Conservation (phyloP, 2,329 filamentous ascomycete species). For the Ilyonectria mors-panacis region DNA sequence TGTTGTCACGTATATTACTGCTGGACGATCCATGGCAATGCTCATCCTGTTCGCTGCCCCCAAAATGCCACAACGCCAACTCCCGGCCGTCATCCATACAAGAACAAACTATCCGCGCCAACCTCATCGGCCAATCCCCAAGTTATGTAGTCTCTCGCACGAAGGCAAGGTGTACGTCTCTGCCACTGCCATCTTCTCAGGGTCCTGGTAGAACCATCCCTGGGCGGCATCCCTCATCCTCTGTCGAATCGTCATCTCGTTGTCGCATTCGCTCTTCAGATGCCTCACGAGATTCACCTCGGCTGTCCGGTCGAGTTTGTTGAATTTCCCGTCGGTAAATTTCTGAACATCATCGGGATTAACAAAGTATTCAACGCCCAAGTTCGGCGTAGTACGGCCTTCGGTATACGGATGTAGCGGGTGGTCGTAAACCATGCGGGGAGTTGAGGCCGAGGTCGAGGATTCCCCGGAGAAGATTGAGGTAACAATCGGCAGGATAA, state of each 20-base stretch:
- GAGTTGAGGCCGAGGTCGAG: conserved; percentile 62
- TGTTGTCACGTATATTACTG: conserved; percentile 19
- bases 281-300: conserved; percentile 80
- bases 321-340: conserved; percentile 78
- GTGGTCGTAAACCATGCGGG: conserved; percentile 82
- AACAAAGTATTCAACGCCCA: conserved; percentile 87
- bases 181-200: conserved; percentile 83
- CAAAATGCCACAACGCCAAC: conserved; percentile 50
- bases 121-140: conserved; percentile 52
- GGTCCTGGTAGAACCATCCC: conserved; percentile 89
- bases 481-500: conserved; percentile 86
- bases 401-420: conserved; percentile 80
- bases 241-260: conserved; percentile 76
- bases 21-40: conserved; percentile 18
- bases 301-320: conserved; percentile 81
- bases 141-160: conserved; percentile 65
- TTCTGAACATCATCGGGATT: conserved; percentile 83
- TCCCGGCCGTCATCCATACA: conserved; percentile 43
- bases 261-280: conserved; percentile 80
- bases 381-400: conserved; percentile 77
- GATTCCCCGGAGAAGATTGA: conserved; percentile 77
- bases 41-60: conserved; percentile 45
- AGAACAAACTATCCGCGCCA: conserved; percentile 33
- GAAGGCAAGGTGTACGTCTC: conserved; percentile 65
- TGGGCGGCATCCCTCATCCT: conserved; percentile 82